These are phyloP conservation scores for Auriscalpium vulgare DNA, from an alignment of 768 basidiomycete species.

Conservation along the genomic window DNA sequence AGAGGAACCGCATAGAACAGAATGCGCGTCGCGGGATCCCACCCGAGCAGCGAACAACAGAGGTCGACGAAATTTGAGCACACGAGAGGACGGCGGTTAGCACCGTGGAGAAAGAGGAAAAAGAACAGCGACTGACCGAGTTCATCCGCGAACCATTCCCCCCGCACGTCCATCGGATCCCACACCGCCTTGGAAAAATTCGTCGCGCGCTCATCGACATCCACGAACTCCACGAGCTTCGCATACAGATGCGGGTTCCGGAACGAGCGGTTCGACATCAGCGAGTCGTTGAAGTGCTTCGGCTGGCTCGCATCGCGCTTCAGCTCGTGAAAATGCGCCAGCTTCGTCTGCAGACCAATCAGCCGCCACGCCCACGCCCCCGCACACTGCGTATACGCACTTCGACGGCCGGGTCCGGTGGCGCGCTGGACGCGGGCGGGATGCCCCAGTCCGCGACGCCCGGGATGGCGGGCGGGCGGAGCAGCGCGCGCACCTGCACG, in stretches of 20 bases:
- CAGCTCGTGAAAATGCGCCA: slow-evolving; percentile 68
- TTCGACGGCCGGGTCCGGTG: slow-evolving; percentile 56
- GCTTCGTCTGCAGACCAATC: slow-evolving; percentile 51
- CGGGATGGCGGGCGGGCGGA: slow-evolving; percentile 57
- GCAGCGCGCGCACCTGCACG: slow-evolving; percentile 41
- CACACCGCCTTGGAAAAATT: slow-evolving; percentile 73
- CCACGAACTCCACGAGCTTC: slow-evolving; percentile 91
- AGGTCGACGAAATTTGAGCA: too few species aligned
- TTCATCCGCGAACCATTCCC: slow-evolving; percentile 69
- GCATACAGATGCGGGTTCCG: slow-evolving; percentile 95
- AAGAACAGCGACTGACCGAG: slow-evolving; percentile 52
- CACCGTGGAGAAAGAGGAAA: not conserved
- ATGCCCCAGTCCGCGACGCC: slow-evolving; percentile 74
- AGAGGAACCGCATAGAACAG: not conserved
- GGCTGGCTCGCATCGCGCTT: slow-evolving; percentile 56
- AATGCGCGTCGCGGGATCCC: too few species aligned
- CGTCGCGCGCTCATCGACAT: slow-evolving; percentile 80
- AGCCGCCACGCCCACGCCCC: not conserved
- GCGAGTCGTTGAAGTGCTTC: slow-evolving; percentile 91
- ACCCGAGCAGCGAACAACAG: too few species aligned
- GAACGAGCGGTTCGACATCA: slow-evolving; percentile 89
- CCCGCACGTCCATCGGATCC: slow-evolving; percentile 54
- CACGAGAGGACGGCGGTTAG: not conserved
- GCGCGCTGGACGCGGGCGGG: slow-evolving; percentile 43
- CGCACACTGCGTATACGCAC: slow-evolving; percentile 27